Base-by-base conservation (phyloP, 169 alveolate genomes). In the Plasmodium billcollinsi region DNA sequence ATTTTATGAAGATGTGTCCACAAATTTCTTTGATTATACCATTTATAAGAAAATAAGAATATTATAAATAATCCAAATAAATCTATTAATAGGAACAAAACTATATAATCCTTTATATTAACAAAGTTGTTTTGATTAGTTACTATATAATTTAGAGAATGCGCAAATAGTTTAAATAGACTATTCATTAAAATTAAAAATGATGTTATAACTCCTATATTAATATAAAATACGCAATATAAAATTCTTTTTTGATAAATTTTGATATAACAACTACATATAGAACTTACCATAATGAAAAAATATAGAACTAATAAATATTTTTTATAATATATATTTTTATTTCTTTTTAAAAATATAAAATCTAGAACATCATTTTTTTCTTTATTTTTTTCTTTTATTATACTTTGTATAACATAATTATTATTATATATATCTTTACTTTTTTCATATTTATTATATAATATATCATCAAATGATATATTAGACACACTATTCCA, bases 181-280 rank as follows among this genome's bases (percentile, higher is more conserved):
- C 71, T 83, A 62, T 83, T 83, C 85, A 83, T 70, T 4, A 83
- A 43, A 43, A 83, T 83, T 18, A 83, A 61, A 4, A 83, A 39
- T 15, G 91, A 83, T 1, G 91, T 83, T 47, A 83, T 70, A 14
- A 67, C 54, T 7, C 91, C 91, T 29, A 83, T 33, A 47, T 83
- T 83, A 18, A 83, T 63, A 61, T 83, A 83, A 24, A 83, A 83
- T 6, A 83, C 67, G 39, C 91, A 83, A 26, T 83, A 83, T 47
- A 83, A 54, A 9, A 83, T 69, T 12, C 50, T 67, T 29, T 83
- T 83, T 20, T 83, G 91, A 62, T 83, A 83, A 24, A 83, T 83
- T 2, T 83, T 83, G 15, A 83, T 67, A 47, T 83, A 83, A 9
- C 74, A 71, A 15, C 91, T 83, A 65, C 91, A 83, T 33, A 83